These are phyloP conservation scores for Botrytis pseudocinerea DNA, from an alignment of 2,329 filamentous ascomycete genomes.

Conservation along the genomic window DNA sequence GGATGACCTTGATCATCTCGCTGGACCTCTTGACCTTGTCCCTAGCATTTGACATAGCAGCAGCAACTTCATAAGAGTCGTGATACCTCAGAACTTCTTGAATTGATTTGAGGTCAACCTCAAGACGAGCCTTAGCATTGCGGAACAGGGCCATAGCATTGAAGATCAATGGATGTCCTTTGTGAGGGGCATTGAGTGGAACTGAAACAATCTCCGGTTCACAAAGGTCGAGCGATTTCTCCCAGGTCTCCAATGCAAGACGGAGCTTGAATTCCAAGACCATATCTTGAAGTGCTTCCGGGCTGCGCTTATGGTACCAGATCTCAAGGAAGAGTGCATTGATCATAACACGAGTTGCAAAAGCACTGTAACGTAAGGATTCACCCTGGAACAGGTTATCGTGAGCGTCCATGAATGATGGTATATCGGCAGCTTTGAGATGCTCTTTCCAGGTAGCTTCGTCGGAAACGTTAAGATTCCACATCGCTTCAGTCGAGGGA, in stretches of 20 bases:
- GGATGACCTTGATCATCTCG: conserved; percentile 98
- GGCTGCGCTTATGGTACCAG: conserved; percentile 98
- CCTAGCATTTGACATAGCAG: conserved; percentile 91
- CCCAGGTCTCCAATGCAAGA: conserved; percentile 96
- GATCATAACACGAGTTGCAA: conserved; percentile 97
- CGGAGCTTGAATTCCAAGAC: conserved; percentile 98
- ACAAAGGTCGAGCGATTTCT: conserved; percentile 90
- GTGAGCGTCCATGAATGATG: conserved; percentile 91
- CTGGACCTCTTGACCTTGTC: conserved; percentile 92
- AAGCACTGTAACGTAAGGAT: conserved; percentile 87
- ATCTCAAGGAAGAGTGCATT: conserved; percentile 97
- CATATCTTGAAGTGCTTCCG: conserved; percentile 95
- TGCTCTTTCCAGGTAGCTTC: conserved; percentile 83
- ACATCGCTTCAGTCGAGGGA: conserved; percentile 89
- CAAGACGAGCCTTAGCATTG: conserved; percentile 86
- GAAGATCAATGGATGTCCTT: conserved; percentile 94
- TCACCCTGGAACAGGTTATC: conserved; percentile 96
- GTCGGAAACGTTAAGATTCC: conserved; percentile 80
- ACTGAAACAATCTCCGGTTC: conserved; percentile 88
- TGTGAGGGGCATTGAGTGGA: conserved; percentile 89
- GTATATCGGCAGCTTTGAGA: conserved; percentile 66
- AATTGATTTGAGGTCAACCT: conserved; percentile 93
- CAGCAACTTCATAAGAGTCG: conserved; percentile 94
- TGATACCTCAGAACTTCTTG: conserved; percentile 95
- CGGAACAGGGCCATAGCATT: conserved; percentile 97